Evolutionary conservation across 495 filamentous ascomycete genomes (phyloP).

Genomic region (Podospora fimiseda): DNA sequence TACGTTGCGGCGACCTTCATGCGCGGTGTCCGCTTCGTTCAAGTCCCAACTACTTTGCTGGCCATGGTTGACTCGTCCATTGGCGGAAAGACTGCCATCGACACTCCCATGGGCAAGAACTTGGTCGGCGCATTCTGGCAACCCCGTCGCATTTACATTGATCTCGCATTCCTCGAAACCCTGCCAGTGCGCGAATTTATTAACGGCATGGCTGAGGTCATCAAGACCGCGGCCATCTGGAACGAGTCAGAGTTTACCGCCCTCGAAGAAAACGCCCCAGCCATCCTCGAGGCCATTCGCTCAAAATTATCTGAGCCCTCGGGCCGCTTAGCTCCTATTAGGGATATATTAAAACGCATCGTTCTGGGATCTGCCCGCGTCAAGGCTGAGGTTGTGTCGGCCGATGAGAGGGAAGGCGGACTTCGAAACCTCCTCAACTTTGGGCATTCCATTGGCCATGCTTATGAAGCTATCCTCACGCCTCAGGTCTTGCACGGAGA

Average conservation of each 20-base stretch:
- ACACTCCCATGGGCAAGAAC: slow-evolving; percentile 95
- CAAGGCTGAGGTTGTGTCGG: slow-evolving; percentile 89
- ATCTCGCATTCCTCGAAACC: slow-evolving; percentile 86
- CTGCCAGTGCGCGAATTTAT: slow-evolving; percentile 90
- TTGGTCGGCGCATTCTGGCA: slow-evolving; percentile 96
- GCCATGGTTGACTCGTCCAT: slow-evolving; percentile 99
- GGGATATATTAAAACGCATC: slow-evolving; percentile 72
- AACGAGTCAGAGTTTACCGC: slow-evolving; percentile 79
- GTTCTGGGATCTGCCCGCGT: slow-evolving; percentile 83
- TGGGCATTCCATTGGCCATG: slow-evolving; percentile 96
- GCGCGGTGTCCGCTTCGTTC: slow-evolving; percentile 91
- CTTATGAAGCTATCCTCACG: slow-evolving; percentile 89
- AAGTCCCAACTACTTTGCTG: slow-evolving; percentile 90
- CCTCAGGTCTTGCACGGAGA: slow-evolving; percentile 95
- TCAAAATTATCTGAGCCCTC: slow-evolving; percentile 44
- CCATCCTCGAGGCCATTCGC: slow-evolving; percentile 65
- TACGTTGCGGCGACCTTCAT: slow-evolving; percentile 98
- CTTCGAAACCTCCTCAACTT: slow-evolving; percentile 94
- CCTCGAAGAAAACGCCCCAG: slow-evolving; percentile 71
- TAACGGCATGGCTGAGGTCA: slow-evolving; percentile 97
- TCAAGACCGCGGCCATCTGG: slow-evolving; percentile 98
- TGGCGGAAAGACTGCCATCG: slow-evolving; percentile 96
- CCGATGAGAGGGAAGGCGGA: slow-evolving; percentile 90
- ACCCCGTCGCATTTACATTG: slow-evolving; percentile 86
- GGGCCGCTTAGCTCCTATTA: slow-evolving; percentile 60